Evolutionary conservation across 1,284 basidiomycete genomes (phyloP).

Genomic region (Trametes versicolor): DNA sequence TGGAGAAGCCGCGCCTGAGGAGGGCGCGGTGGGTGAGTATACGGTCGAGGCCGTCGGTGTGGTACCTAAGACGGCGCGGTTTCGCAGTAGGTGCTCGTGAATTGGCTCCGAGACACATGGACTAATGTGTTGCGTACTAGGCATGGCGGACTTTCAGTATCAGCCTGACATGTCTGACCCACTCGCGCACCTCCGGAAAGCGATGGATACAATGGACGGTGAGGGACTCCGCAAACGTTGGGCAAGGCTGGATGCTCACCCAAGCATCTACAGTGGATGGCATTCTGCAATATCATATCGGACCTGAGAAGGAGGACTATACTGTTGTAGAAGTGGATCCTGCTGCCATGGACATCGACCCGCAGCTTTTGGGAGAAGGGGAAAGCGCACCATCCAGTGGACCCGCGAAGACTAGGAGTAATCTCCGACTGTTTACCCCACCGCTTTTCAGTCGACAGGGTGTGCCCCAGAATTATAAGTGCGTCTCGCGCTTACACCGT

Average conservation of each 20-base stretch:
- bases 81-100: conserved; percentile 69
- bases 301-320: conserved; percentile 74
- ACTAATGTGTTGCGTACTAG: conserved; percentile 51
- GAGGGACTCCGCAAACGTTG: conserved; percentile 22
- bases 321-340: conserved; percentile 40
- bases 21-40: conserved; percentile 75
- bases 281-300: conserved; percentile 73
- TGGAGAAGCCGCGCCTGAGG: conserved; percentile 33
- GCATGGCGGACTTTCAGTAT: conserved; percentile 93
- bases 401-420: conserved; percentile 51
- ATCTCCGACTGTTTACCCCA: conserved; percentile 81
- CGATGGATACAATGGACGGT: conserved; percentile 88
- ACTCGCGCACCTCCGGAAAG: conserved; percentile 69
- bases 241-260: background rate
- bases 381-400: conserved; percentile 1
- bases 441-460: conserved; percentile 85
- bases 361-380: conserved; percentile 39
- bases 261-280: conserved; percentile 65
- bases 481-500: conserved; percentile 29
- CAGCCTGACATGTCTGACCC: conserved; percentile 78
- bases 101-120: background rate
- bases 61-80: conserved; percentile 85
- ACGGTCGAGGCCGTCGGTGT: conserved; percentile 81
- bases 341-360: conserved; percentile 49
- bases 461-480: conserved; percentile 85